Evolutionary conservation across 1,139 yeast species (phyloP), one percentile per base, ranked within the genome.

Genomic region (Debaryomyces singareniensis): DNA sequence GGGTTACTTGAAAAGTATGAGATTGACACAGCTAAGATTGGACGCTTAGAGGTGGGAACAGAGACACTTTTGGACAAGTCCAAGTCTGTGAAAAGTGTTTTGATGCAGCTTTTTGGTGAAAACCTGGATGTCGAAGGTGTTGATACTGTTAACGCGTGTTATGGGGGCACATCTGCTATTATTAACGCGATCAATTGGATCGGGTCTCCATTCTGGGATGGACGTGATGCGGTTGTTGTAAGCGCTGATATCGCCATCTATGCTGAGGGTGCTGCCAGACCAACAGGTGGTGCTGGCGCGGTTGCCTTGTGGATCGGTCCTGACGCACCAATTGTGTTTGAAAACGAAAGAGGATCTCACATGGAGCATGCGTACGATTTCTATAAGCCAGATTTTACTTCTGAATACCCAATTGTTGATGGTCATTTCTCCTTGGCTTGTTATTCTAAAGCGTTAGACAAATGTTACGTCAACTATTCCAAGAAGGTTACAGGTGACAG

Each of bases 271-370:
- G 82, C 94, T 29, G 99, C 99, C 34, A 81, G 99, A 70, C 98
- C 99, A 50, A 91, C 98, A 36, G 99, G 99, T 57, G 99, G 99
- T 64, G 97, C 95, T 36, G 99, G 99, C 52, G 75, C 95, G 33
- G 94, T 91, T 37, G 99, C 99, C 30, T 51, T 93, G 55, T 77
- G 84, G 58, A 83, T 93, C 51, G 99, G 99, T 32, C 96, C 97
- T 33, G 95, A 93, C 53, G 97, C 98, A 26, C 98, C 98, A 44
- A 73, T 93, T 47, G 96, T 85, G 28, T 78, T 93, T 49, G 97
- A 91, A 50, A 62, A 81, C 31, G 73, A 78, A 37, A 85, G 94
- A 64, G 97, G 97, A 41, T 74, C 94, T 16, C 84, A 68, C 70
- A 84, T 91, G 94, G 93, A 84, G 62, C 95, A 91, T 55, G 96